Percentiles rank a stretch among this genome's conserved stretches.
Conservation (phyloP, 768 basidiomycete genomes). For the Lyophyllum semitale region DNA sequence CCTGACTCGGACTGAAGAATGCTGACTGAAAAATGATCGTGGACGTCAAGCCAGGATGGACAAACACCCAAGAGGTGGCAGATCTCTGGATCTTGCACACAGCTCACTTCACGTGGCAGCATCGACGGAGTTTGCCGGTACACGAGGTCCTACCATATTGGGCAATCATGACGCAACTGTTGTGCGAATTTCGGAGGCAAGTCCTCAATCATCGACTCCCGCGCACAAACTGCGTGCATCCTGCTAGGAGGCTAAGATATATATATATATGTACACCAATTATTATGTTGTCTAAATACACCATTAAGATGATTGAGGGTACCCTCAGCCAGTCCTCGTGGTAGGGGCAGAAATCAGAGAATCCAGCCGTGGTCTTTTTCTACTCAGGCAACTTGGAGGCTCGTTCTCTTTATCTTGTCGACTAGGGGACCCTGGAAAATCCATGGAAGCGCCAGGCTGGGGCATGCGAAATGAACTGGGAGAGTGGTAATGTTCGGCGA, state of each 20-base stretch:
- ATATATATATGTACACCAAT: too few relatives aligned
- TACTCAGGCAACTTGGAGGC: neutral
- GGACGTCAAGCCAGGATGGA: too few relatives aligned
- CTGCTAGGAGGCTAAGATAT: too few relatives aligned
- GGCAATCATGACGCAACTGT: neutral
- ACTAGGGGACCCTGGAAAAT: neutral
- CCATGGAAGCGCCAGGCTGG: too few relatives aligned
- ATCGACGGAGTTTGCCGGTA: neutral
- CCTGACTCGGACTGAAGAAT: too few relatives aligned
- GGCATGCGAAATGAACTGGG: too few relatives aligned
- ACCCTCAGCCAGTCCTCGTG: neutral
- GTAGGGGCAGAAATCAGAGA: neutral
- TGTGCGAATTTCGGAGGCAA: too few relatives aligned
- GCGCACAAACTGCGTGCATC: too few relatives aligned
- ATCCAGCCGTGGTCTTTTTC: neutral
- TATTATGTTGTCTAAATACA: neutral
- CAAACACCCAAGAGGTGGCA: neutral
- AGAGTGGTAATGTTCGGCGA: too few relatives aligned
- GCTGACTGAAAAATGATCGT: too few relatives aligned
- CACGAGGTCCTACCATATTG: neutral
- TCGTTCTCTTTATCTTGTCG: neutral
- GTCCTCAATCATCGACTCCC: too few relatives aligned
- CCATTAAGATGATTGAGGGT: neutral
- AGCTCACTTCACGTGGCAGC: neutral
- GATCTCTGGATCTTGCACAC: neutral